A percentile compares a stretch with the other conserved stretches of the same genome.
These are phyloP conservation scores for Multifurca ochricompacta DNA, from an alignment of 768 basidiomycete species.

Conservation along the genomic window DNA sequence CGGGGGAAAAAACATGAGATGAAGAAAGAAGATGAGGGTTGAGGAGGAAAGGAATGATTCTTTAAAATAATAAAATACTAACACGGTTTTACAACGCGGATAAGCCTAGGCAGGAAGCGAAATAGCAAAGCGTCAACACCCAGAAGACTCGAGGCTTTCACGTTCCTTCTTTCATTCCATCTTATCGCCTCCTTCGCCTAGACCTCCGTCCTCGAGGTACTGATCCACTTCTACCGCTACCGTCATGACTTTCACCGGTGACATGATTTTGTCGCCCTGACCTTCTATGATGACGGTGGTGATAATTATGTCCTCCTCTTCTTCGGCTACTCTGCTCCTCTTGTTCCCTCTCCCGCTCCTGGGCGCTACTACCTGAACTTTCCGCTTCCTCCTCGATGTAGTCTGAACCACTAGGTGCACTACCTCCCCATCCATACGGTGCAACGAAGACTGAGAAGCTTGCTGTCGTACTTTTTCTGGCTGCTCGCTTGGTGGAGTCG, in stretches of 20 bases:
- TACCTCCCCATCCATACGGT: background rate
- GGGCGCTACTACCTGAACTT: background rate
- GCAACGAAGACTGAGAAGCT: background rate
- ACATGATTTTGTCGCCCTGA: background rate
- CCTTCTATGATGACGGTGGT: background rate
- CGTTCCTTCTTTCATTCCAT: background rate
- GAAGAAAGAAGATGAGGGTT: too few relatives aligned
- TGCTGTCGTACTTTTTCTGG: background rate
- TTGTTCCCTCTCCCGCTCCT: background rate
- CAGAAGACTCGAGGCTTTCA: conserved; percentile 1
- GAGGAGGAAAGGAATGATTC: background rate
- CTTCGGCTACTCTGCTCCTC: background rate
- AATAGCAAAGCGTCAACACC: background rate
- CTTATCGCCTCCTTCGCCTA: conserved; percentile 9
- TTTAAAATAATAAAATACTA: background rate
- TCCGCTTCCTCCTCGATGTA: conserved; percentile 4
- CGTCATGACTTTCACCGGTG: background rate
- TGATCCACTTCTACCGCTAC: background rate
- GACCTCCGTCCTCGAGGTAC: conserved; percentile 8
- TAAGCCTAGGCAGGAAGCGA: background rate
- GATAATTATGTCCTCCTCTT: background rate
- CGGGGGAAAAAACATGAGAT: conserved; percentile 19
- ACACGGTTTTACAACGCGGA: background rate
- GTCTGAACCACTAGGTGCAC: background rate
- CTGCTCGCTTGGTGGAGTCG: background rate